Percentiles rank a stretch among this genome's conserved stretches.
Conservation (phyloP, 805 yeast genomes). For the Candida namnaoensis region DNA sequence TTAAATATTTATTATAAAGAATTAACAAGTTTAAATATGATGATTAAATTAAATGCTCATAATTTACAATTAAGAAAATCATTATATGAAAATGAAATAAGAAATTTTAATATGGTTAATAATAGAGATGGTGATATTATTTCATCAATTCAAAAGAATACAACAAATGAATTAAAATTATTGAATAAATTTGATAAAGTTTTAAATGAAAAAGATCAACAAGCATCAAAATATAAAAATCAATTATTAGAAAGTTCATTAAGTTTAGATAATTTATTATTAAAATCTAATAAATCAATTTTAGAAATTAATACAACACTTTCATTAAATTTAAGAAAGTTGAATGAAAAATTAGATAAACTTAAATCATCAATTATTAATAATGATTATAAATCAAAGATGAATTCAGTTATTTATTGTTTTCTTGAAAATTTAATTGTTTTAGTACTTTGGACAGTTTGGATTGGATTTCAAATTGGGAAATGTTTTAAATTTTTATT, state of each 20-base stretch:
- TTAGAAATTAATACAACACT: conserved; percentile 70
- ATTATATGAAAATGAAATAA: neutral
- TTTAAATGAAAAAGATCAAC: conserved; percentile 11
- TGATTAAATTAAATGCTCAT: neutral
- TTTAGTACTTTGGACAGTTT: conserved; percentile 38
- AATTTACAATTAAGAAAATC: neutral
- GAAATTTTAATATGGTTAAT: no score
- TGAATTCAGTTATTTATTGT: conserved; percentile 25
- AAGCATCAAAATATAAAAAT: conserved; percentile 20
- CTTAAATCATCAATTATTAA: conserved; percentile 6
- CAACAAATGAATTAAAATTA: conserved; percentile 10
- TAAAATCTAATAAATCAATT: conserved; percentile 57
- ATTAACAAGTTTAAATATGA: no score
- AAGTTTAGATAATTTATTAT: conserved; percentile 50
- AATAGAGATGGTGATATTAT: no score
- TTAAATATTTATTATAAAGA: no score
- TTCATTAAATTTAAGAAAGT: conserved; percentile 48
- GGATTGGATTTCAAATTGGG: conserved; percentile 46
- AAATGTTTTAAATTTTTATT: conserved; percentile 20
- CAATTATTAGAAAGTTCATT: conserved; percentile 29
- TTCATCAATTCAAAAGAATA: conserved; percentile 6
- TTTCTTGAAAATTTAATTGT: conserved; percentile 45
- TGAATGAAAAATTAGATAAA: conserved; percentile 40
- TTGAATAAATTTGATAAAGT: conserved; percentile 8
- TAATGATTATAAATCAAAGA: neutral